Base-by-base conservation (phyloP, 257 asterid species). In the Nicotiana paniculata region DNA sequence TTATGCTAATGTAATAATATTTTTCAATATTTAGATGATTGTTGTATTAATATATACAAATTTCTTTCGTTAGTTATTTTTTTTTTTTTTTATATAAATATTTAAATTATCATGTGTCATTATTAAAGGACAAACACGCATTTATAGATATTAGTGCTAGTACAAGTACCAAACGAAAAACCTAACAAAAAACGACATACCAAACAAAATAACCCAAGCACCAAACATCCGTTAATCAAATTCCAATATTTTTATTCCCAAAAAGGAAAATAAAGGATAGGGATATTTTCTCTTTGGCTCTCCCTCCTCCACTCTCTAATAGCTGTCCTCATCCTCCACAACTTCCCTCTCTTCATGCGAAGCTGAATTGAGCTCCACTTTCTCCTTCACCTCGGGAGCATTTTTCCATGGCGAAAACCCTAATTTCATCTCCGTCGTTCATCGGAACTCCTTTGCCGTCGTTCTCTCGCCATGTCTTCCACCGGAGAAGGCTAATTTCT, bases 371-470 rank as follows among this genome's bases (percentile, higher is more conserved):
- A 30, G 17, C 78, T 79, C 67, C 57, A 58, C 3, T 43, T 18
- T 79, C 81, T 26, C 62, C 70, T 68, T 82, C 51, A 3, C 28
- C 59, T 37, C 86, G n/a, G 39, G 24, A 30, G 5, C 13, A 28
- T 5, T 7, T 15, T 9, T 43, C 88, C 86, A 95, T 96, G 99
- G 98, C 99, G 91, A 90, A 94, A 91, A 81, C 92, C n/a, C 88
- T 94, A n/a, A 89, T 96, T 63, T 96, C 97, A 33, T 93, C 97
- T 62, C 96, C 94, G 4, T 86, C 90, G 2, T 86, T 93, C 80
- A 28, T 90, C 79, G 97, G 97, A 1, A 89, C 91, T 59, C 92
- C 91, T 70, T 86, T 93, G 0, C 97, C 93, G 21, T 87, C 92
- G 12, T 82, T 88, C 66, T 74, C 91, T 66, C 93, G 92, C 87